Evolutionary conservation across 2,329 filamentous ascomycete genomes (phyloP), one percentile per base, ranked within the genome.

Genomic region (Sporothrix mexicana): DNA sequence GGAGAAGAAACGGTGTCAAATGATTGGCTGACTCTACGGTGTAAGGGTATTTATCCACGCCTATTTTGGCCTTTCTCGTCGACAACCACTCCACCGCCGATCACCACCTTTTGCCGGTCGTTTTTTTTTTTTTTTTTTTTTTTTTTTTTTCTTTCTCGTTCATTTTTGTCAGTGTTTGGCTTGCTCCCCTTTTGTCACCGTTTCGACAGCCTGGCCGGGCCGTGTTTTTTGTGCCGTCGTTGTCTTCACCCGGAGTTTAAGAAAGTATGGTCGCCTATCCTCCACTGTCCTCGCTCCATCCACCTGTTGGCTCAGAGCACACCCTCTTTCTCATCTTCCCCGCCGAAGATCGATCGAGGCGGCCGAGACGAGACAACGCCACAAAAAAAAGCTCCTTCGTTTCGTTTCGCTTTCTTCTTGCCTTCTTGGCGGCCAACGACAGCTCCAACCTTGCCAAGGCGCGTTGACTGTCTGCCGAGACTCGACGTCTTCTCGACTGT

Each of bases 291-390:
- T n/a, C 20, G 12, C 53, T n/a, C 25, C 1, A n/a, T n/a, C 25
- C 10, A 20, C 30, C 1, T n/a, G 17, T 9, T 36, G 25, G 41
- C 36, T n/a, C 15, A 6, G 30, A 41, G 10, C 8, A 57, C n/a
- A 41, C 25, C 25, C 30, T n/a, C 30, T 8, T 41, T 43, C 4
- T 61, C 15, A 7, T 9, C n/a, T 36, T n/a, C 25, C 25, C 7
- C 57, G 15, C n/a, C 49, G 15, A n/a, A 8, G 57, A 61, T 61
- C 57, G 57, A 61, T 61, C 57, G n/a, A n/a, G n/a, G n/a, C n/a
- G n/a, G n/a, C n/a, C n/a, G n/a, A n/a, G n/a, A n/a, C n/a, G n/a
- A n/a, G 30, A 36, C 30, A 61, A 61, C 62, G 41, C 62, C 43
- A 49, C 61, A 64, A 64, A 47, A 25, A 47, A 64, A 47, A 13